phyloP scores from a whole-genome alignment of 768 basidiomycete genomes.

The Hirschioporus abietinus region DNA sequence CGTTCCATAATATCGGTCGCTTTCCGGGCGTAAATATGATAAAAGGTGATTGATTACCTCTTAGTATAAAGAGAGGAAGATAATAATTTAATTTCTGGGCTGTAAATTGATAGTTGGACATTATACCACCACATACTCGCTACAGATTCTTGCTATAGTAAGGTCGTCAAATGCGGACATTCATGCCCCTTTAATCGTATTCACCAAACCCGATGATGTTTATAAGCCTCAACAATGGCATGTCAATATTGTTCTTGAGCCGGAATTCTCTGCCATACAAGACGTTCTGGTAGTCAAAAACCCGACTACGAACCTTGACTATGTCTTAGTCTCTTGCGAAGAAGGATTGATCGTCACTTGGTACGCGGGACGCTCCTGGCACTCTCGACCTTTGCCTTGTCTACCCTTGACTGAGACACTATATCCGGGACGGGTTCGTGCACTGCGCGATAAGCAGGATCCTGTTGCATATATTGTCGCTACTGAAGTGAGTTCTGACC shows the following conservation, averaged over 20 bases:
- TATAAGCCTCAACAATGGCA: constrained; percentile 4
- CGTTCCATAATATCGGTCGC: constrained; percentile 1
- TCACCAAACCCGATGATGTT: constrained; percentile 2
- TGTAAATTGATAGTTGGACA: background rate
- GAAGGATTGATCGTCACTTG: background rate
- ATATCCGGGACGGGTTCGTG: background rate
- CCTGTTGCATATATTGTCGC: background rate
- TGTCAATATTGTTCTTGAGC: constrained; percentile 1
- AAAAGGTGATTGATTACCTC: background rate
- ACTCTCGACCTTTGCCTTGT: background rate
- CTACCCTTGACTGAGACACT: background rate
- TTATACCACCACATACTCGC: constrained; percentile 3
- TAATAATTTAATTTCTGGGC: background rate
- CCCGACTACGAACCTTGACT: background rate
- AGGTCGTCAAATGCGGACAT: background rate
- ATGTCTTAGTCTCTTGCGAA: background rate
- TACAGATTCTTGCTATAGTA: background rate
- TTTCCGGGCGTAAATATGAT: background rate
- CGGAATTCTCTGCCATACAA: constrained; percentile 1
- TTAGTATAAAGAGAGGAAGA: background rate
- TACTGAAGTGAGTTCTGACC: background rate
- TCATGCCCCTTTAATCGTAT: background rate
- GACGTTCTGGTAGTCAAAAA: background rate
- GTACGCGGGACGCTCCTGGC: background rate
- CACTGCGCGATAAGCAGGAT: background rate